Evolutionary conservation across 768 basidiomycete genomes (phyloP).

Genomic region (Auricularia sp.): DNA sequence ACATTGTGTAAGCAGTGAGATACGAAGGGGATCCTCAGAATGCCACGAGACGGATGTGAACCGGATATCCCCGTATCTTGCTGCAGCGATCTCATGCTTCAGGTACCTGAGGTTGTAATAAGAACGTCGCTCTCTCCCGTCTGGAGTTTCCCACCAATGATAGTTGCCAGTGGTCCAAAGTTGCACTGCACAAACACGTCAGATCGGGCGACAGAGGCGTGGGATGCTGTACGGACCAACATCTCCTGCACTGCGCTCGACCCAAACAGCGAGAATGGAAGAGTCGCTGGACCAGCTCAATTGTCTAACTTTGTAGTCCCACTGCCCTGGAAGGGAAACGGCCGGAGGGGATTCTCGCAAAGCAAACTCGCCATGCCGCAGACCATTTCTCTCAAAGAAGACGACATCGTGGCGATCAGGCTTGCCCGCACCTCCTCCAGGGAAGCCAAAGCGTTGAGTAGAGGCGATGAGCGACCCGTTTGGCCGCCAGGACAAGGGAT

Average conservation of each 20-base stretch:
- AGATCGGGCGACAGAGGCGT: not conserved
- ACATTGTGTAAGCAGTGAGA: conserved; percentile 64
- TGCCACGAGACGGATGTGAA: conserved; percentile 82
- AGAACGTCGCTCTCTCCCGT: not conserved
- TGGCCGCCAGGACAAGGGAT: conserved; percentile 73
- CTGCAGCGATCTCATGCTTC: conserved; percentile 73
- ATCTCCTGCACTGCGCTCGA: conserved; percentile 58
- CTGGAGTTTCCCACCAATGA: conserved; percentile 52
- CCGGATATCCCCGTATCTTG: conserved; percentile 27
- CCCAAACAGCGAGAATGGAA: conserved; percentile 74
- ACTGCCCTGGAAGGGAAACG: conserved; percentile 23
- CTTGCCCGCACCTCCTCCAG: conserved; percentile 56
- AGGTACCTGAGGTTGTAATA: conserved; percentile 53
- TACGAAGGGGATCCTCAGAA: conserved; percentile 58
- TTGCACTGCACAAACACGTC: conserved; percentile 46
- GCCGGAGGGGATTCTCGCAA: conserved; percentile 30
- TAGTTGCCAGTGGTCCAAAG: conserved; percentile 93
- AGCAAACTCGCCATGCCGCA: conserved; percentile 83
- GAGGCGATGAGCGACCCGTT: conserved; percentile 76
- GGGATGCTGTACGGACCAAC: conserved; percentile 40
- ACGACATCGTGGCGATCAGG: conserved; percentile 71
- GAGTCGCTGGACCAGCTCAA: conserved; percentile 86
- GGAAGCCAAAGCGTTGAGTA: conserved; percentile 73
- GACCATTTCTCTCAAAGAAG: conserved; percentile 92
- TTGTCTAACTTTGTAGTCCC: conserved; percentile 67